Evolutionary conservation across 2,329 filamentous ascomycete genomes (phyloP).

Genomic region (Aspergillus hortae): DNA sequence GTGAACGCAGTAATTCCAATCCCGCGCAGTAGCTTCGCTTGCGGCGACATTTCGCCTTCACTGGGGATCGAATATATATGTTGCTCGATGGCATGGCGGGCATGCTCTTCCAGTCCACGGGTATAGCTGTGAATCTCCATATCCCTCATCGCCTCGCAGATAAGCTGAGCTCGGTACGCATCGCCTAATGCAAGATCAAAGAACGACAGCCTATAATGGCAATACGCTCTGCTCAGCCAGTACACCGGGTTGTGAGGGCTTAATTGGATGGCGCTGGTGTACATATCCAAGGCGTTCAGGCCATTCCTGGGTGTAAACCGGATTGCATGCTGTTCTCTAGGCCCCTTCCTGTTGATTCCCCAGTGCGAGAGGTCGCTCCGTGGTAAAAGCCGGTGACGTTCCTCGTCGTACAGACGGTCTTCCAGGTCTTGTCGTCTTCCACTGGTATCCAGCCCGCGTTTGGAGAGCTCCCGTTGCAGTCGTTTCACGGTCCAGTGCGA

Average conservation of each 20-base stretch:
- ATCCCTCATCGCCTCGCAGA: slow-evolving; percentile 29
- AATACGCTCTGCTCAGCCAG: slow-evolving; percentile 35
- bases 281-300: slow-evolving; percentile 31
- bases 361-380: not conserved
- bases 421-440: not conserved
- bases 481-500: not conserved
- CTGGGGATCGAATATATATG: slow-evolving; percentile 19
- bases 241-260: slow-evolving; percentile 38
- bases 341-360: not conserved
- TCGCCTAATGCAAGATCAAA: slow-evolving; percentile 38
- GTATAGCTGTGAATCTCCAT: not conserved
- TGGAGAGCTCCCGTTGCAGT: not conserved
- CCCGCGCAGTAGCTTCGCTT: not conserved
- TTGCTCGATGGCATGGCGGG: slow-evolving; percentile 30
- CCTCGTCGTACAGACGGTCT: not conserved
- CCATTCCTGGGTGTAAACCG: slow-evolving; percentile 10
- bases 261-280: slow-evolving; percentile 32
- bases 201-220: slow-evolving; percentile 29
- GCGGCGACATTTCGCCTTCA: slow-evolving; percentile 11
- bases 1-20: slow-evolving; percentile 26
- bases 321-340: slow-evolving; percentile 10
- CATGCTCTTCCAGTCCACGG: slow-evolving; percentile 8
- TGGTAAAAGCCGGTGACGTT: not conserved
- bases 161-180: slow-evolving; percentile 31
- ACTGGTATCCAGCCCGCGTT: not conserved